These are phyloP conservation scores for Sarocladium oryzae DNA, from an alignment of 2,329 filamentous ascomycete species.

Conservation along the genomic window DNA sequence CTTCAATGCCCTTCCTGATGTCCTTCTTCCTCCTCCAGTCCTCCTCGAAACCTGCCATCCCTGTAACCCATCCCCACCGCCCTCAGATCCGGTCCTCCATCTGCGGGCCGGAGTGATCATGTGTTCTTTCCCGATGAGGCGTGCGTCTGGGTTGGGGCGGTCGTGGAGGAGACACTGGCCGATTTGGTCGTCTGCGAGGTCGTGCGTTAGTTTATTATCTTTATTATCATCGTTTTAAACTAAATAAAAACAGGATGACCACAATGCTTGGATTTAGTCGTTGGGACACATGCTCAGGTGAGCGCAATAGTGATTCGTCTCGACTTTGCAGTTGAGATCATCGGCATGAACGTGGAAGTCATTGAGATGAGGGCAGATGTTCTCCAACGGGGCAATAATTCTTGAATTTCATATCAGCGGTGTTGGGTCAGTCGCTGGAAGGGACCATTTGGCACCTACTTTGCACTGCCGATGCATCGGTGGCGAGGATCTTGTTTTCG, in stretches of 20 bases:
- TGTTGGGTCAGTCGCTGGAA: too few relatives aligned
- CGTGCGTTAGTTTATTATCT: neutral
- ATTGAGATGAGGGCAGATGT: slow-evolving; percentile 76
- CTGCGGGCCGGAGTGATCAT: slow-evolving; percentile 64
- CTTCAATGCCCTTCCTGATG: slow-evolving; percentile 33
- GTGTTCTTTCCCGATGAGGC: slow-evolving; percentile 80
- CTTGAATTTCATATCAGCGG: slow-evolving; percentile 24
- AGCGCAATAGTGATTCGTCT: slow-evolving; percentile 80
- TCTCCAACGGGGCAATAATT: slow-evolving; percentile 65
- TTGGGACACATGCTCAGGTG: slow-evolving; percentile 47
- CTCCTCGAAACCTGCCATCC: slow-evolving; percentile 37
- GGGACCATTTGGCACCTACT: slow-evolving; percentile 23
- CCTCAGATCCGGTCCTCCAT: slow-evolving; percentile 38
- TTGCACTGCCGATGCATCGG: slow-evolving; percentile 55
- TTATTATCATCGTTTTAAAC: neutral
- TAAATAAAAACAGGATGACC: neutral
- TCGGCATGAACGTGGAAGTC: slow-evolving; percentile 81
- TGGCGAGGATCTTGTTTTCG: slow-evolving; percentile 54
- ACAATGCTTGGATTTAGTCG: neutral
- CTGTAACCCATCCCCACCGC: slow-evolving; percentile 35
- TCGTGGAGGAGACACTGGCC: slow-evolving; percentile 86
- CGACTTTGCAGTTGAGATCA: slow-evolving; percentile 62
- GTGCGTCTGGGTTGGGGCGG: slow-evolving; percentile 55
- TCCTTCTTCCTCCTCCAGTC: slow-evolving; percentile 40
- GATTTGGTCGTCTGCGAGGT: slow-evolving; percentile 46